Conservation (phyloP, 805 yeast genomes). For the Priceomyces haplophilus region DNA sequence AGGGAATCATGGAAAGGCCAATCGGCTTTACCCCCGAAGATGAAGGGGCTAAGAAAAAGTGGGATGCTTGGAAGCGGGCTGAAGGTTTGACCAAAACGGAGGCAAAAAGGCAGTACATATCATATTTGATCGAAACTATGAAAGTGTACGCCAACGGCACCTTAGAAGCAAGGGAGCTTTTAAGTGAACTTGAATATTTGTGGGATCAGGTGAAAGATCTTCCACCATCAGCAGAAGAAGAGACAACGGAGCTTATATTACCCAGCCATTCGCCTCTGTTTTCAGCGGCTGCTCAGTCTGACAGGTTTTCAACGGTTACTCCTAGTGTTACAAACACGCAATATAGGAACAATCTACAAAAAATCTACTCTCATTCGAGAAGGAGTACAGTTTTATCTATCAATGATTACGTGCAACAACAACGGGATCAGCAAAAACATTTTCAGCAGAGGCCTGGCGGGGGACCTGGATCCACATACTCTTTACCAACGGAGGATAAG, state of each 20-base stretch:
- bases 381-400: conserved; percentile 33
- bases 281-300: conserved; percentile 30
- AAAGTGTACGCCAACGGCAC: conserved; percentile 64
- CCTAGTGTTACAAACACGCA: conserved; percentile 29
- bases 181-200: conserved; percentile 63
- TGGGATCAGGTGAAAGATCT: conserved; percentile 71
- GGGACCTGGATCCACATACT: conserved; percentile 17
- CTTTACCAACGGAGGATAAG: conserved; percentile 15
- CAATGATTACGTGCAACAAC: conserved; percentile 36
- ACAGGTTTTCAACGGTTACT: conserved; percentile 35
- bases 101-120: conserved; percentile 71
- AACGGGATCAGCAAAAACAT: conserved; percentile 19
- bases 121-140: conserved; percentile 71
- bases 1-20: conserved; percentile 65
- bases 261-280: conserved; percentile 37
- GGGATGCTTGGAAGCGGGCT: conserved; percentile 83
- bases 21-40: conserved; percentile 58
- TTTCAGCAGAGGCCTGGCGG: conserved; percentile 8
- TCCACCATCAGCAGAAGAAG: conserved; percentile 31
- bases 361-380: conserved; percentile 43
- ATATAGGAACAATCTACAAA: conserved; percentile 35
- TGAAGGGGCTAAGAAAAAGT: conserved; percentile 66
- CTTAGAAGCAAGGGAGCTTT: conserved; percentile 60
- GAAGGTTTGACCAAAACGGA: conserved; percentile 65
- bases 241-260: conserved; percentile 22